Conservation (phyloP, 345 rosid genomes). For the Cardamine resedifolia region DNA sequence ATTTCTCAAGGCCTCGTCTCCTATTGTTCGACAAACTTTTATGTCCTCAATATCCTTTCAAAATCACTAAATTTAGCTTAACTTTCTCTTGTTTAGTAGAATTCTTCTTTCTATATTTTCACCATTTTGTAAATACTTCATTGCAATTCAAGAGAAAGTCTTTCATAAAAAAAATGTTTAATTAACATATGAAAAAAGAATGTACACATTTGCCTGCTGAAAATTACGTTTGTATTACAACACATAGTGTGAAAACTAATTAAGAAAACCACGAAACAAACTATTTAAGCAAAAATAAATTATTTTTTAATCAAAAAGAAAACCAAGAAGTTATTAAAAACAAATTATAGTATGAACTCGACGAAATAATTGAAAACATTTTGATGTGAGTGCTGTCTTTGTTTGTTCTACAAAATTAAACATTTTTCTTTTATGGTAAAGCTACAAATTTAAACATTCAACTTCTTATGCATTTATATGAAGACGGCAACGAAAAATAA, state of each 20-base stretch:
- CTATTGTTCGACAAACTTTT: too few relatives aligned
- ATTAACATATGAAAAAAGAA: too few relatives aligned
- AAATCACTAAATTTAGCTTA: too few relatives aligned
- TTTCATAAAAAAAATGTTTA: too few relatives aligned
- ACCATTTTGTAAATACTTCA: too few relatives aligned
- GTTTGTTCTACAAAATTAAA: conserved; percentile 7
- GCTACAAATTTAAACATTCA: conserved; percentile 9
- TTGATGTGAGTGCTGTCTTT: conserved; percentile 16
- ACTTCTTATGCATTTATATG: neutral
- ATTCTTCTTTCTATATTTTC: too few relatives aligned
- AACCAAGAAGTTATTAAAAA: neutral
- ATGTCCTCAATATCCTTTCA: too few relatives aligned
- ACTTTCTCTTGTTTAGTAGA: too few relatives aligned
- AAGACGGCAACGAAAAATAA: neutral
- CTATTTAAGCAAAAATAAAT: neutral
- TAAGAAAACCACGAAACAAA: conserved; percentile 3
- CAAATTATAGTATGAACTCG: conserved; percentile 11
- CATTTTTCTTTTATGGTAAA: too few relatives aligned
- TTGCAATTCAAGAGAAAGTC: too few relatives aligned
- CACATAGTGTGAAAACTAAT: conserved; percentile 2
- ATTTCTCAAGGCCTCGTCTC: too few relatives aligned
- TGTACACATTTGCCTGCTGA: neutral
- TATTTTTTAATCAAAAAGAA: too few relatives aligned
- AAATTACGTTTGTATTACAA: neutral
- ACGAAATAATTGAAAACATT: neutral